Conservation (phyloP, 768 basidiomycete species). For the Coprinellus aureogranulatus region DNA sequence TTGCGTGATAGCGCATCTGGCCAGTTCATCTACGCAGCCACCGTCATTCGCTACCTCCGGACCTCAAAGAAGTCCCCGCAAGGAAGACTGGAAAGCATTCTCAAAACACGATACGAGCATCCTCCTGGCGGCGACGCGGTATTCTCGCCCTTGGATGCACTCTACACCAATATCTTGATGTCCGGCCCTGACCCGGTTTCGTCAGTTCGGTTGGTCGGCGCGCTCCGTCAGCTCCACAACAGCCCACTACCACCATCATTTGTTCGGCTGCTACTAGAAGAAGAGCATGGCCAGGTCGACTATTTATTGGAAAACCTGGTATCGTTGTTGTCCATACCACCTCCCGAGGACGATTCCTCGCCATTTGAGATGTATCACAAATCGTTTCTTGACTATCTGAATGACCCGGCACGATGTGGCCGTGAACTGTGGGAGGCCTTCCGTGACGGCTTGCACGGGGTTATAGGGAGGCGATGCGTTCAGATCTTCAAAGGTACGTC, state of each 20-base stretch:
- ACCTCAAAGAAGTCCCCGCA: constrained; percentile 4
- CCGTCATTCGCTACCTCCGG: constrained; percentile 9
- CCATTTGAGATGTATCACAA: not conserved
- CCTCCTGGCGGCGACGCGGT: not conserved
- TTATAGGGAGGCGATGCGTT: too few species aligned
- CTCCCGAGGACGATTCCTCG: not conserved
- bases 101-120: not conserved
- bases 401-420: too few species aligned
- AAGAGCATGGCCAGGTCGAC: not conserved
- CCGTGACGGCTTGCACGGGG: too few species aligned
- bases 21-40: constrained; percentile 15
- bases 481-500: too few species aligned
- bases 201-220: not conserved
- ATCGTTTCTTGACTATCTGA: not conserved
- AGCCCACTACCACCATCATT: not conserved
- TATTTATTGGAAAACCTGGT: not conserved
- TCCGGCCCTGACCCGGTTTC: not conserved
- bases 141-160: not conserved
- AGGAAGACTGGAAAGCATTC: constrained; percentile 6
- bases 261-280: not conserved
- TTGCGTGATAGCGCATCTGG: constrained; percentile 4
- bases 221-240: not conserved
- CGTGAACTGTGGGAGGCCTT: too few species aligned
- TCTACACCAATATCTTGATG: not conserved
- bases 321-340: not conserved